Evolutionary conservation across 2,329 filamentous ascomycete species (phyloP), one percentile per base, ranked within the genome.

Genomic region (Pyrenochaeta sp.): DNA sequence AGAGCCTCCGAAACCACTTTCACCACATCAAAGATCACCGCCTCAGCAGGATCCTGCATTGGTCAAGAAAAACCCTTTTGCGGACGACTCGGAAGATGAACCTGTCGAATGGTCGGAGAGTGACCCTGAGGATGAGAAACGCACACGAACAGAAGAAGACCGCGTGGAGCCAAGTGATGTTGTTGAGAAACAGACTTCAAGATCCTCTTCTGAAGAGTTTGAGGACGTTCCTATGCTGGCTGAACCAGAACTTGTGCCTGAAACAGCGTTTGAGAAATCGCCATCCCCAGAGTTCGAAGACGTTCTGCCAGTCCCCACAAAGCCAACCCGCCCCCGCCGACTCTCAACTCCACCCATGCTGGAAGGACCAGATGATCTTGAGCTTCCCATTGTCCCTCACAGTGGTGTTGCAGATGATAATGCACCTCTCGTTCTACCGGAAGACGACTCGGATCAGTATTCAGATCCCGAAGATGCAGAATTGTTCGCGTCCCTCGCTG

Each of bases 381-480:
- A 63, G 13, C 53, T 56, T n/a, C 60, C 63, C 9, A 45, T 67
- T 14, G 51, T 65, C 3, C 60, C 70, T 5, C 48, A 63, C 17
- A 58, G 68, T 7, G 63, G 65, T 7, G 44, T 68, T 14, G 67
- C 60, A 3, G 57, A 70, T 20, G 65, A 71, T 19, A 53, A 52
- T 17, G 49, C 51, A 14, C 56, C 53, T 20, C 42, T 65, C 2
- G 63, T 63, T 1, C 22, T 65, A 8, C 54, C 54, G 6, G 65
- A 60, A 17, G 52, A 71, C 18, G 63, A 67, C 5, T 68, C 65
- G 8, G 68, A 70, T 24, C 59, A 70, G 39, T 78, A 78, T 58
- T 94, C 89, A 22, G 93, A 97, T 53, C 88, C 90, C 0, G 94
- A 96, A 70, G 93, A 97, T 51, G 92, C 92, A 65, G 91, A 96